Conservation (phyloP, 345 rosid species). For the Citrus medica region DNA sequence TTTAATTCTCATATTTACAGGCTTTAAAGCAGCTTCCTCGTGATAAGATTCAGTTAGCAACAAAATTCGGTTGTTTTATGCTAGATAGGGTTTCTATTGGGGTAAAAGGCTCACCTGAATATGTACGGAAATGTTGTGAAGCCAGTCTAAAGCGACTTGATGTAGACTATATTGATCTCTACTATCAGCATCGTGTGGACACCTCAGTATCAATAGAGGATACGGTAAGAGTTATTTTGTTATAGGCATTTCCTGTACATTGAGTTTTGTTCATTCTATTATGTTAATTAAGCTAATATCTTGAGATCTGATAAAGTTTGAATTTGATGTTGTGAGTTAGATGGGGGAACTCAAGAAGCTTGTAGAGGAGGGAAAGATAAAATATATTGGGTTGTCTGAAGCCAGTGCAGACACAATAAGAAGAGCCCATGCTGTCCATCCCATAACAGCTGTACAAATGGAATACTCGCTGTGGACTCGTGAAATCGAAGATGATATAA, state of each 20-base stretch:
- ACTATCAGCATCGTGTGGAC: conserved; percentile 54
- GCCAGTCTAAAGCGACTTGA: conserved; percentile 46
- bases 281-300: neutral
- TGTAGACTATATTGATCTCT: conserved; percentile 52
- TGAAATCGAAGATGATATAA: conserved; percentile 44
- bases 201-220: conserved; percentile 53
- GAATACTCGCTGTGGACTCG: conserved; percentile 45
- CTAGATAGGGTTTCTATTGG: conserved; percentile 15
- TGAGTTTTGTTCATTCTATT: neutral
- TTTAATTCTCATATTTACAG: conserved; percentile 11
- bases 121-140: conserved; percentile 50
- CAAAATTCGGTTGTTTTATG: conserved; percentile 37
- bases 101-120: conserved; percentile 38
- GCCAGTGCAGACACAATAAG: conserved; percentile 39
- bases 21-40: conserved; percentile 53
- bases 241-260: neutral
- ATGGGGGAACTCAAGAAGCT: conserved; percentile 39
- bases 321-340: conserved; percentile 8
- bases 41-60: conserved; percentile 46
- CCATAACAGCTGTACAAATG: conserved; percentile 44
- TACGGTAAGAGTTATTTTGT: conserved; percentile 25
- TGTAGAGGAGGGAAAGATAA: conserved; percentile 43
- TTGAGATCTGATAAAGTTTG: neutral
- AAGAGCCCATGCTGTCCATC: conserved; percentile 50
- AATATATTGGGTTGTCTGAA: conserved; percentile 47